Percentiles rank a stretch among this genome's conserved stretches.
Conservation (phyloP, 2,329 filamentous ascomycete species). For the Metarhizium brunneum region DNA sequence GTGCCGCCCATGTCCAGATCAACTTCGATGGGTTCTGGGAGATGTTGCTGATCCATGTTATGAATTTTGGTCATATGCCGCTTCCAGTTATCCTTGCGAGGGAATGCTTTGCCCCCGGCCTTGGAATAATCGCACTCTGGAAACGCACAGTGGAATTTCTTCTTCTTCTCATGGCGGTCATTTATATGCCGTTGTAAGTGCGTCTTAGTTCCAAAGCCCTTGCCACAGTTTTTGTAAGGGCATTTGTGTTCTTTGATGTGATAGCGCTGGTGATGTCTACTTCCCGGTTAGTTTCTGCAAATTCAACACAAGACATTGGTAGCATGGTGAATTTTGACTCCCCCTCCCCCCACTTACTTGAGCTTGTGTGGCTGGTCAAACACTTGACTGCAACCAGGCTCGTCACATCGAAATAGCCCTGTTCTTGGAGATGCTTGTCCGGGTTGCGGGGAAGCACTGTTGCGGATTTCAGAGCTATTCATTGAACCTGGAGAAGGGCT, state of each 20-base stretch:
- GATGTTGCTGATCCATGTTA: constrained; percentile 27
- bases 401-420: constrained; percentile 24
- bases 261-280: constrained; percentile 51
- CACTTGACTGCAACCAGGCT: constrained; percentile 26
- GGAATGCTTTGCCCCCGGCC: constrained; percentile 47
- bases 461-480: constrained; percentile 25
- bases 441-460: constrained; percentile 26
- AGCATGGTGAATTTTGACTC: neutral
- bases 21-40: constrained; percentile 32
- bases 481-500: constrained; percentile 32
- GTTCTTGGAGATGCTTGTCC: constrained; percentile 19
- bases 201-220: constrained; percentile 52
- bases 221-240: constrained; percentile 41
- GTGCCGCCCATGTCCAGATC: constrained; percentile 25
- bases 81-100: constrained; percentile 54
- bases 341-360: constrained; percentile 30
- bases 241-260: constrained; percentile 52
- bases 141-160: constrained; percentile 49
- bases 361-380: constrained; percentile 53
- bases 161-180: constrained; percentile 50
- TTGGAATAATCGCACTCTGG: constrained; percentile 47
- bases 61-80: constrained; percentile 55
- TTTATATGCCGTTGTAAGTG: constrained; percentile 54
- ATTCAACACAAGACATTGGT: neutral
- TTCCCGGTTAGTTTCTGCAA: constrained; percentile 1